Evolutionary conservation across 768 basidiomycete genomes (phyloP).

Genomic region (Paxillus involutus): DNA sequence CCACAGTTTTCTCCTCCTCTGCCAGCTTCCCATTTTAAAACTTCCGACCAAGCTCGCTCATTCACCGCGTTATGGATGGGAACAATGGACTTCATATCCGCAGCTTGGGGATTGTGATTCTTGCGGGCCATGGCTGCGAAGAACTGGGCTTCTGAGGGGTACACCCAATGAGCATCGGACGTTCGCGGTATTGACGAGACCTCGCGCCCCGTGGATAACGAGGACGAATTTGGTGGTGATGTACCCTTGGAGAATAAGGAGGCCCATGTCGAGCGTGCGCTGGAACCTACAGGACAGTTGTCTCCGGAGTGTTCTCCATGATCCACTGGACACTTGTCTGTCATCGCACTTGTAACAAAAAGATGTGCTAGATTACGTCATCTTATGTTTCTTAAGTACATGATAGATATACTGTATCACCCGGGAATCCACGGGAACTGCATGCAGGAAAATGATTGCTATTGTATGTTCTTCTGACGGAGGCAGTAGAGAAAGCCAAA

Average conservation of each 20-base stretch:
- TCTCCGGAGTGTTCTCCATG: conserved; percentile 33
- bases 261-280: conserved; percentile 45
- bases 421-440: too few relatives aligned
- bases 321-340: conserved; percentile 51
- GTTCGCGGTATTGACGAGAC: conserved; percentile 84
- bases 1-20: conserved; percentile 83
- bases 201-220: conserved; percentile 73
- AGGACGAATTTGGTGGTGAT: conserved; percentile 8
- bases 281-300: conserved; percentile 69
- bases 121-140: conserved; percentile 96
- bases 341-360: conserved; percentile 12
- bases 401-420: too few relatives aligned
- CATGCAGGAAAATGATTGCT: too few relatives aligned
- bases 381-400: neutral
- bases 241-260: conserved; percentile 20
- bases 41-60: conserved; percentile 85
- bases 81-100: conserved; percentile 95
- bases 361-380: neutral
- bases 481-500: too few relatives aligned
- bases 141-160: conserved; percentile 98
- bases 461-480: too few relatives aligned
- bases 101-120: conserved; percentile 80
- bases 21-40: conserved; percentile 80
- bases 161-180: conserved; percentile 84
- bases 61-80: conserved; percentile 99